Base-by-base conservation (phyloP, 1,284 basidiomycete genomes). In the Filobasidium uniguttulatum region DNA sequence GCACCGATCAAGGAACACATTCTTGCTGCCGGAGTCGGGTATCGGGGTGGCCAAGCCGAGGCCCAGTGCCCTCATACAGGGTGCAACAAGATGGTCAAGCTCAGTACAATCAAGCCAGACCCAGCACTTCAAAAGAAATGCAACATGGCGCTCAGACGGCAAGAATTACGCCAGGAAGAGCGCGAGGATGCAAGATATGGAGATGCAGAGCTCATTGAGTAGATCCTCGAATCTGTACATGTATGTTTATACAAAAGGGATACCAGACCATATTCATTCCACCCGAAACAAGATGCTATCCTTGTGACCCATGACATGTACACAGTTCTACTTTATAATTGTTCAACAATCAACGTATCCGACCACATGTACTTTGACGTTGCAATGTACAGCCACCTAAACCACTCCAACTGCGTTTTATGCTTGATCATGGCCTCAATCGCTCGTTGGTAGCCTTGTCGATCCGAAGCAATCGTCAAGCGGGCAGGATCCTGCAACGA, bases 341-440 rank as follows among this genome's bases (percentile, higher is more conserved):
- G n/a, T n/a, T n/a, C n/a, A n/a, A n/a, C n/a, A n/a, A 75, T 70
- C 74, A 86, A 82, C 56, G 85, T 79, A 57, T 91, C 90, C 40
- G 85, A 79, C 88, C 88, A 94, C 82, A 94, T 83, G 62, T 93
- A 89, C 55, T 83, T 74, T 28, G 86, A 90, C 60, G 83, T 83
- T n/a, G 68, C 56, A 29, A 93, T 73, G 61, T 91, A 89, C 19
- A 90, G 69, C 76, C 81, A 86, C 44, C 90, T 76, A 70, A 90
- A 94, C 90, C 90, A 94, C 20, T 81, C 77, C 56, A 88, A 69
- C 71, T 96, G 90, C 49, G 78, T 80, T 50, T 68, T 54, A 62
- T 96, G 90, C 53, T 75, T 68, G 53, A 69, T 67, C 81, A 93
- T 90, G 1, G 88, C 87, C 14, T 65, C 60, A 14, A 85, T 62